Percentiles rank a stretch among this genome's conserved stretches.
These are phyloP conservation scores for Mortierella claussenii DNA, from an alignment of 192 early-diverging fungal species.

Conservation along the genomic window DNA sequence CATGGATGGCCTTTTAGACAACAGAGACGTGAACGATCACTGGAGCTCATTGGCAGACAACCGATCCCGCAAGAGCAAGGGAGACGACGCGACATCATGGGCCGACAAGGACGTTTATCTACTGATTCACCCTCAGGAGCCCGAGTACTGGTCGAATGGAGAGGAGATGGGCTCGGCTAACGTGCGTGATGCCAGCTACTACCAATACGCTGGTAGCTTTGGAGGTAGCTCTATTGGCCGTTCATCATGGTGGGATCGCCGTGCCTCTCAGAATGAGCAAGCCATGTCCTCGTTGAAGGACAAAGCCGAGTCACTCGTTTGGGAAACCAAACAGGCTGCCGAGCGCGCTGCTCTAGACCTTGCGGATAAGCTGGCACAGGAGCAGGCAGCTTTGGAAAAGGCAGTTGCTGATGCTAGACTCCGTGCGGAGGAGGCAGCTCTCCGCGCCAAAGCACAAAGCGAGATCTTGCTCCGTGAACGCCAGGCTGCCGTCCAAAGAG, in stretches of 20 bases:
- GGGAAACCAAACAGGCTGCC: conserved; percentile 44
- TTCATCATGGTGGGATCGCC: conserved; percentile 36
- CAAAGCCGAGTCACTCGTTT: conserved; percentile 33
- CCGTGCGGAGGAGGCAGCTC: conserved; percentile 42
- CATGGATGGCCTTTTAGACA: conserved; percentile 26
- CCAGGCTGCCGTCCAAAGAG: conserved; percentile 23
- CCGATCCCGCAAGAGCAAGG: conserved; percentile 48
- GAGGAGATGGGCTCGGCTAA: conserved; percentile 35
- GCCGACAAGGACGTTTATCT: conserved; percentile 1
- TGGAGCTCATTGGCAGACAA: conserved; percentile 27
- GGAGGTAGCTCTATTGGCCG: conserved; percentile 18
- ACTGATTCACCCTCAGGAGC: conserved; percentile 3
- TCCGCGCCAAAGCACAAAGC: conserved; percentile 19
- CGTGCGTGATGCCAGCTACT: conserved; percentile 38
- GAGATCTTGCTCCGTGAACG: conserved; percentile 36
- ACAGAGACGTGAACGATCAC: conserved; percentile 11
- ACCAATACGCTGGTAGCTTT: conserved; percentile 40
- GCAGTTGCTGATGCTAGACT: conserved; percentile 9
- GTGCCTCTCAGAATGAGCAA: conserved; percentile 1
- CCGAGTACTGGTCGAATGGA: conserved; percentile 48
- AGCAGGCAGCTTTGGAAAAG: conserved; percentile 21
- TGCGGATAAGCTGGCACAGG: conserved; percentile 26
- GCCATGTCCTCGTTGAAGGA: conserved; percentile 20
- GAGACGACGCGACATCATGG: background rate
- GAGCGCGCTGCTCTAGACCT: conserved; percentile 32